Base-by-base conservation (phyloP, 2,329 filamentous ascomycete genomes). In the Diaporthe caulivora region DNA sequence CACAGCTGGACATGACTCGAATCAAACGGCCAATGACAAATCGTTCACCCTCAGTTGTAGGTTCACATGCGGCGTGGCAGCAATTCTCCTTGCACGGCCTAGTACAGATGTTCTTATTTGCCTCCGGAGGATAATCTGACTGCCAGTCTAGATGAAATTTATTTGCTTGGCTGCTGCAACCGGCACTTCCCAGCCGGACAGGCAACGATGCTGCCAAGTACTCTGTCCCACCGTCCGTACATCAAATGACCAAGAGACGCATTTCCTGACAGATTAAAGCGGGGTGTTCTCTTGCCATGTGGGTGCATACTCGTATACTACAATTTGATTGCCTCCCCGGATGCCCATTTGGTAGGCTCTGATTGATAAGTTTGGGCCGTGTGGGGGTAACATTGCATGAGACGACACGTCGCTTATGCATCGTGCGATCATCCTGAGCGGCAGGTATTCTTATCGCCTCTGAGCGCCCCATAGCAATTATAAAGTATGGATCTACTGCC, bases 201-300 rank as follows among this genome's bases (percentile, higher is more conserved):
- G 44, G 62, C 24, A 24, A 18, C 15, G 18, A 13, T 60, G n/a
- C 57, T 17, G 57, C 40, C 62, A 67, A 53, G 62, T 15, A 9
- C 15, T 6, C n/a, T 53, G 62, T 67, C n/a, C 31, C 18, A 37
- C 44, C 31, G 2, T 37, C 47, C 8, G 15, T 67, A 40, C 31
- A 53, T 67, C 62, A 67, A 53, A 67, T 67, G 62, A 67, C 62
- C 62, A 37, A 40, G 31, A 13, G 31, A 26, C 49, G n/a, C 47
- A 53, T 29, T 11, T 53, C 17, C 21, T 40, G 47, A 21, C 47
- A 67, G 47, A 67, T 67, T 40, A 37, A 40, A 40, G 47, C 47
- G 62, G 60, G 62, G 62, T 40, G 29, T 8, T 53, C 1, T 21
- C n/a, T 31, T 29, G 49, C n/a, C 24, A 29, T 40, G 37, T 67